Evolutionary conservation across 2,329 filamentous ascomycete genomes (phyloP), one percentile per base, ranked within the genome.

Genomic region (Fusarium sp.): DNA sequence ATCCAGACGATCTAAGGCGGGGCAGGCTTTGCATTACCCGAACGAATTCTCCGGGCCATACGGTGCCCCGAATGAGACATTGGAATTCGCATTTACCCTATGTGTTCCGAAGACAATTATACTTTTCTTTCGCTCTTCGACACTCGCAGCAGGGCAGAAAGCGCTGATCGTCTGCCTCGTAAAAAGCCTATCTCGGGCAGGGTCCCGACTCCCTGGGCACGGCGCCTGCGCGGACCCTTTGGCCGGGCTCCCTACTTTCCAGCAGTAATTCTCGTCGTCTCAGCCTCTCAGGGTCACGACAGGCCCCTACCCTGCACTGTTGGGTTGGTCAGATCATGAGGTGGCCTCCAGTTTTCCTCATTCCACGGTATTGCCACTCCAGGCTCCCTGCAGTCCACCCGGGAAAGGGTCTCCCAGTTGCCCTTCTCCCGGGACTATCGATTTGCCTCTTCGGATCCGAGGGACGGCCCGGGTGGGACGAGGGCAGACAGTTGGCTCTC

Each of bases 201-300:
- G 40, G 61, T 69, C 62, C 76, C 75, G 67, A 63, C 57, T 65
- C 69, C 73, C 47, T 72, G 76, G 75, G 52, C 63, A 65, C 68
- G 75, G 74, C 73, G 58, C 64, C 71, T 71, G 65, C 65, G 70
- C 59, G 54, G 70, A 25, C 70, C 61, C 63, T 68, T 65, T 32
- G 60, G 22, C 45, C 15, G 45, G 22, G 25, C 22, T 50, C 45
- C 45, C 59, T 66, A 56, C 54, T 57, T 68, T 63, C 63, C 65
- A 65, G 27, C 58, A 25, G 45, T 40, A 66, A 52, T 45, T 65
- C 65, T 40, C 54, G 25, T 33, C 52, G 66, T 71, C 69, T 56
- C 35, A 63, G 35, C 52, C 62, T 71, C 69, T 56, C 35, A 47
- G 35, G n/a, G 47, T 27, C 58, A 62, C 57, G 54, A 37, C 64